Base-by-base conservation (phyloP, 106 monocot species). In the Cymbidium sinense region DNA sequence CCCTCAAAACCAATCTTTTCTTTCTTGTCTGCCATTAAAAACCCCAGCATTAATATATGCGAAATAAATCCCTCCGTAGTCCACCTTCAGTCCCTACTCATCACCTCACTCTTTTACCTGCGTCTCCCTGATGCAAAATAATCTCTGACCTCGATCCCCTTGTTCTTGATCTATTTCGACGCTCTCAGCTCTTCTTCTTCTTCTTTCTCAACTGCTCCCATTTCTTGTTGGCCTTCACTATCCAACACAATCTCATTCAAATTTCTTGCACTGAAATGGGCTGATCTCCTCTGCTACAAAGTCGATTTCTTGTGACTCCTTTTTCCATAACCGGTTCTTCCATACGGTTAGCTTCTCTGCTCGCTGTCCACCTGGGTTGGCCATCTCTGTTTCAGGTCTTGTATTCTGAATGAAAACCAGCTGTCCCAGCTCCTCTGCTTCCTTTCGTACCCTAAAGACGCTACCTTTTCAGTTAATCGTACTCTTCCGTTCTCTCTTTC, bases 21-120 rank as follows among this genome's bases (percentile, higher is more conserved):
- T 74, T 74, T 74, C 74, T 47, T 74, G 74, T 74, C 74, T 74
- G 44, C 74, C 74, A 74, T 74, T 74, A 74, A 74, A 71, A 74
- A 43, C 43, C 44, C 74, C 44, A 37, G 13, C 74, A 25, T 72
- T 7, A 28, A 44, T 25, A 25, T 27, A 43, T 20, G 20, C 1
- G 25, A 73, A n/a, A 73, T 39, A 23, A 73, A 43, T 23, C 12
- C 72, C 20, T 39, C n/a, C 37, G 37, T 39, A 3, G 37, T 39
- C 31, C 65, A 2, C 43, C 73, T 25, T 23, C 72, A 72, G 19
- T 29, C 9, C n/a, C 39, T n/a, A 21, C 39, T 72, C 37, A 3
- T 7, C 35, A 20, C 33, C 31, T 34, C 21, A 52, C 51, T 52
- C 51, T 18, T 52, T n/a, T n/a, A 11, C 3, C 52, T 52, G 52